phyloP scores from a whole-genome alignment of 768 basidiomycete species.

The Boletus rex-veris region DNA sequence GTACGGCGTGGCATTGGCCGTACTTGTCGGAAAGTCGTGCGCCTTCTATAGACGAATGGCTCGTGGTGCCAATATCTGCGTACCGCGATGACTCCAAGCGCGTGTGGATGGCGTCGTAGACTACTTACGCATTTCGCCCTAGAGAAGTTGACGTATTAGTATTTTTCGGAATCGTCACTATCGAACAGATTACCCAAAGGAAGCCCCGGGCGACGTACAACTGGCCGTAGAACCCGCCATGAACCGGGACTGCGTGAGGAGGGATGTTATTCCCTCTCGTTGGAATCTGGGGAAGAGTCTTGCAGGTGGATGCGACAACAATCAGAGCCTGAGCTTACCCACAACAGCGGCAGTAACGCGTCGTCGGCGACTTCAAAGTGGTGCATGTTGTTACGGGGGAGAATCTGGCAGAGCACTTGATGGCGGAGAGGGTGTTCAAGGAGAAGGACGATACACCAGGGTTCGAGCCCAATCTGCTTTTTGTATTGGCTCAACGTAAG shows the following conservation, averaged over 20 bases:
- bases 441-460: too few species aligned
- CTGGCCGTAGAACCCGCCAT: conserved; percentile 2
- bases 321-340: conserved; percentile 8
- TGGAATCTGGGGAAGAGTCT: conserved; percentile 3
- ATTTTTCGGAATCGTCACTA: neutral
- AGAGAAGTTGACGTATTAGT: neutral
- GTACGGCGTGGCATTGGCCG: conserved; percentile 11
- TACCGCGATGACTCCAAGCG: neutral
- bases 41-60: conserved; percentile 5
- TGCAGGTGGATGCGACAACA: neutral
- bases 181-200: conserved; percentile 7
- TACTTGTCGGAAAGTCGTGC: conserved; percentile 12
- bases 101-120: neutral
- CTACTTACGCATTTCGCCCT: conserved; percentile 22
- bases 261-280: conserved; percentile 20
- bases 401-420: too few species aligned
- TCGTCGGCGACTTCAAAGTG: neutral
- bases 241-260: conserved; percentile 15
- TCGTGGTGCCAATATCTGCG: conserved; percentile 18
- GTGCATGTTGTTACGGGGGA: conserved; percentile 1
- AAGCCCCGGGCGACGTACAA: conserved; percentile 20
- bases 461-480: too few species aligned
- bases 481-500: too few species aligned
- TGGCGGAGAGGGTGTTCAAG: too few species aligned
- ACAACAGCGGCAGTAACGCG: conserved; percentile 8